Percentiles rank a stretch among this genome's conserved stretches.
These are phyloP conservation scores for Quercus ilex DNA, from an alignment of 306 rosid species.

Conservation along the genomic window DNA sequence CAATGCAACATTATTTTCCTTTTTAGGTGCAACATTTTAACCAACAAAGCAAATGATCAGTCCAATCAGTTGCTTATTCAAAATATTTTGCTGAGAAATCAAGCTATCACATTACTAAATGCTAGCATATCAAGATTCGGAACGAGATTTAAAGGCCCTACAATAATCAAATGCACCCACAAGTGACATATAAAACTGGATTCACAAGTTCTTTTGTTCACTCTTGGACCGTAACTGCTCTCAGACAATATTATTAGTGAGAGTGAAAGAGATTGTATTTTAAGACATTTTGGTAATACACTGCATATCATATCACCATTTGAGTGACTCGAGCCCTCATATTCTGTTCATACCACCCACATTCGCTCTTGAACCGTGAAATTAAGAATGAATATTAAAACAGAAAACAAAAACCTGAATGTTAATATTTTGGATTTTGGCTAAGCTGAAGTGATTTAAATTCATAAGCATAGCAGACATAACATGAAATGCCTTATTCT, in stretches of 20 bases:
- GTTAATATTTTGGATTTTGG: too few species aligned
- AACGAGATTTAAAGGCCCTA: neutral
- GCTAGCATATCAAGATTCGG: neutral
- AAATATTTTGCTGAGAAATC: neutral
- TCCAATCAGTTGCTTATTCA: neutral
- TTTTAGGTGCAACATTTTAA: neutral
- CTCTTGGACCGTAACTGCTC: neutral
- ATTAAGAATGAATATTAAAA: too few species aligned
- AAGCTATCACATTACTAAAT: neutral
- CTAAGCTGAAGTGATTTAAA: too few species aligned
- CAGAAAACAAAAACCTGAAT: too few species aligned
- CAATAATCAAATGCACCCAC: neutral
- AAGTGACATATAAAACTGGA: too few species aligned
- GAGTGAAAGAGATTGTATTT: neutral
- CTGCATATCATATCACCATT: neutral
- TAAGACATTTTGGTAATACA: neutral
- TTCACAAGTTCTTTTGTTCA: neutral
- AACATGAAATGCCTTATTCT: too few species aligned
- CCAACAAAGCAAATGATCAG: neutral
- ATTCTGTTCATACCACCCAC: neutral
- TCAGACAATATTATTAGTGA: neutral
- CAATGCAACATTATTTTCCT: neutral
- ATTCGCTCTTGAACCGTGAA: too few species aligned
- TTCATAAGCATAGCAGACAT: too few species aligned
- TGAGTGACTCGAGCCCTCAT: neutral